These are phyloP conservation scores for Mikania micrantha DNA, from an alignment of 129 eudicot genomes.

Conservation along the genomic window DNA sequence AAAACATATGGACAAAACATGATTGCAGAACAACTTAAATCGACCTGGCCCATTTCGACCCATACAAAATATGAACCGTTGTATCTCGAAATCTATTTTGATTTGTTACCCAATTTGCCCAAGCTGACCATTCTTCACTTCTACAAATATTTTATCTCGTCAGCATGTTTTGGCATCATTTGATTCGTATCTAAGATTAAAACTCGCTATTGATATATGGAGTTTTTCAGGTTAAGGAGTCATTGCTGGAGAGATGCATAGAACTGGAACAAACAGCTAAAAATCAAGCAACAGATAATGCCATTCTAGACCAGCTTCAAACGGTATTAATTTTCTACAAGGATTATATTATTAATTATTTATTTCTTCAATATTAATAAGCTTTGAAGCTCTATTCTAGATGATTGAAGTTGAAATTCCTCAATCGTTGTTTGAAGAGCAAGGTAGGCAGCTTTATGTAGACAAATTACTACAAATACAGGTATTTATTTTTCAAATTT, in stretches of 20 bases:
- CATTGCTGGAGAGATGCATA: slow-evolving; percentile 52
- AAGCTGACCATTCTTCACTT: background rate
- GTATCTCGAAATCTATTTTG: background rate
- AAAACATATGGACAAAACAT: background rate
- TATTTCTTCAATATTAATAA: background rate
- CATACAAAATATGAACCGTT: background rate
- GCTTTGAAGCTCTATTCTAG: slow-evolving; percentile 25
- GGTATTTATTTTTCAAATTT: slow-evolving; percentile 32
- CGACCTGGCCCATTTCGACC: no score
- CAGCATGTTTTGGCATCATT: background rate
- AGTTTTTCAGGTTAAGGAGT: slow-evolving; percentile 62
- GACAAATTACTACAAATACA: slow-evolving; percentile 76
- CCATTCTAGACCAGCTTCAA: slow-evolving; percentile 73
- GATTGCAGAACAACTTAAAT: background rate
- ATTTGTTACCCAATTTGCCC: background rate
- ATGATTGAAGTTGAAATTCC: slow-evolving; percentile 92
- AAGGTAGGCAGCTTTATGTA: slow-evolving; percentile 93
- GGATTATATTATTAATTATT: background rate
- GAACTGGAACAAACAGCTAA: slow-evolving; percentile 92
- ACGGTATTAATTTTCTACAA: slow-evolving; percentile 40
- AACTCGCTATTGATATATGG: background rate
- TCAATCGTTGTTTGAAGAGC: slow-evolving; percentile 83
- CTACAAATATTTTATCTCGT: background rate
- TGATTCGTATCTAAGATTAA: background rate
- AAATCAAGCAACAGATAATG: slow-evolving; percentile 94